Base-by-base conservation (phyloP, 2,329 filamentous ascomycete genomes). In the Pyrenochaeta sp. region DNA sequence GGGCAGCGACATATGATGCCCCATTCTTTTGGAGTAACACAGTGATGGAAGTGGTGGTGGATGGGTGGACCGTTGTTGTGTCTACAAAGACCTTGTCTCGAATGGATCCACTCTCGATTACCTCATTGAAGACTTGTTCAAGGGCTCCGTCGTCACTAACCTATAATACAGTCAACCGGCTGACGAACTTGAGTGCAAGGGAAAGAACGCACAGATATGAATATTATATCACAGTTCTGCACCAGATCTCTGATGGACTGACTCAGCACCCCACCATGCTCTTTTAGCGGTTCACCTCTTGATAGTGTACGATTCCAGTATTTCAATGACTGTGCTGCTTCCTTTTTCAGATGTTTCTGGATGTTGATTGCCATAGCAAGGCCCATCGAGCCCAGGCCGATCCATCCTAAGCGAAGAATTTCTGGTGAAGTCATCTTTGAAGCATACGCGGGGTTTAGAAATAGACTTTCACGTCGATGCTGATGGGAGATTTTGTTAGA, bases 321-420 rank as follows among this genome's bases (percentile, higher is more conserved):
- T 1, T 54, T 63, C 1, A 84, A 62, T 4, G 60, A 50, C 0
- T 73, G 58, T 0, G 61, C 45, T 1, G 33, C 23, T 5, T 56
- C 53, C 7, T 56, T 47, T 43, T 6, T 51, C 0, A 83, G 54
- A 44, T 83, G 67, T 21, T 71, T 77, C 35, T 83, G 82, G 0
- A 84, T 70, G 51, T 84, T 83, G 6, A 66, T 69, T 1, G 81
- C 78, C 82, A 84, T 84, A 17, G 66, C 68, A 5, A 73, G 67
- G 1, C 82, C 82, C 81, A 84, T 84, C 0, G 80, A 83, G 1
- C 82, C 81, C 0, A 84, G 75, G 3, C 82, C 82, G 10, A 68
- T 64, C 63, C 62, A 70, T 55, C 60, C 56, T 52, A 67, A n/a
- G 1, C 43, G 53, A 17, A 49, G 30, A 14, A 35, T 4, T 9